Evolutionary conservation across 1,139 yeast species (phyloP), one percentile per base, ranked within the genome.

Genomic region (Geotrichum macrosporum): DNA sequence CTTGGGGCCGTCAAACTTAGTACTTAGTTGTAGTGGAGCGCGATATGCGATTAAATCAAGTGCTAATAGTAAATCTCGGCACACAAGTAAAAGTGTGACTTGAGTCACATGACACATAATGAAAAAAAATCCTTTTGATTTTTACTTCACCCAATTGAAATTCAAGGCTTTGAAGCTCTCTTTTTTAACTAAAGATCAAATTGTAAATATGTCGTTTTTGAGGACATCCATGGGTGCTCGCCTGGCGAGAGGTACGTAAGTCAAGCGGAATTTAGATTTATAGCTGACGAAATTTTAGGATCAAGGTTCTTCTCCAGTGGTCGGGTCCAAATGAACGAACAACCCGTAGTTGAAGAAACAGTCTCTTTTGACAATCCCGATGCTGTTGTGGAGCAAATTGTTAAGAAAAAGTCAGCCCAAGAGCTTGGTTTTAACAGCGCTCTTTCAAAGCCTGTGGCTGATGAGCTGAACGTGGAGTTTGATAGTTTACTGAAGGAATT

Each of bases 401-500:
- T 37, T 15, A 39, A 39, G 35, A 39, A 21, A 19, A 39, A 29
- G 18, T 30, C 42, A 6, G 19, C 16, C n/a, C 26, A n/a, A 5
- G 42, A 39, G 29, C 35, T 39, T 10, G 16, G 29, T 9, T 5
- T 29, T 9, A 19, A 29, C 9, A 36, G 40, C 12, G 27, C 34
- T 10, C 29, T 39, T 9, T 35, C 42, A 12, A 39, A 39, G 35
- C 5, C 12, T n/a, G 35, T 39, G 2, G 26, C 42, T 5, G 42
- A 35, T n/a, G 41, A 57, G 49, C 55, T 65, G 30, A 58, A 58
- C 46, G 30, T 46, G 5, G 67, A 62, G 51, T 63, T 66, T 50
- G 52, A 55, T 21, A 44, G 47, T 34, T 55, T 65, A 22, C 37
- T 65, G 18, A 47, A 53, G 26, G 69, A 66, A 33, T 64, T 65